Conservation (phyloP, 129 eudicot genomes). For the Flaveria robusta region DNA sequence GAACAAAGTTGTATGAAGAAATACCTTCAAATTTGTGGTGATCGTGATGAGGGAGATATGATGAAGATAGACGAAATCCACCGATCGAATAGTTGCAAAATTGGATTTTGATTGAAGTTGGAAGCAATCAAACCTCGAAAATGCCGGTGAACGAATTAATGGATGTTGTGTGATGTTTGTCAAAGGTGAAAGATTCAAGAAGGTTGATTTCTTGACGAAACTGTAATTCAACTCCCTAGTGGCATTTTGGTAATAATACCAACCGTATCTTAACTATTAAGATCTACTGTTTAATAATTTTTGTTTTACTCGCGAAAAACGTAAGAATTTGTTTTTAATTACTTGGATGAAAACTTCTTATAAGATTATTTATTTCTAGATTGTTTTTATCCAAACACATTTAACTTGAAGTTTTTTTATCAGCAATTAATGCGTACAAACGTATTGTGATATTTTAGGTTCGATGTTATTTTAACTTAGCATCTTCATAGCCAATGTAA, state of each 20-base stretch:
- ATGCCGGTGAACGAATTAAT: neutral
- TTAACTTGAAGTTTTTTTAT: no score
- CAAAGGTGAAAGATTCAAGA: slow-evolving; percentile 16
- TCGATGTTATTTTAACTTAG: no score
- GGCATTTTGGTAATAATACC: slow-evolving; percentile 1
- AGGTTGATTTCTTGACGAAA: slow-evolving; percentile 1
- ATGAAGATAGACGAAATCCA: neutral
- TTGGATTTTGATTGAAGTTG: neutral
- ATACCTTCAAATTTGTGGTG: slow-evolving; percentile 22
- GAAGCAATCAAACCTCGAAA: neutral
- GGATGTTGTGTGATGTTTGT: neutral
- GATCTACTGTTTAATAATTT: no score
- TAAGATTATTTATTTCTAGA: no score
- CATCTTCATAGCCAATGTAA: no score
- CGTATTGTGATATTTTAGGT: no score
- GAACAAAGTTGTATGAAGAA: neutral
- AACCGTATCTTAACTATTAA: no score
- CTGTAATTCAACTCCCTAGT: slow-evolving; percentile 8
- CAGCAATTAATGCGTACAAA: no score
- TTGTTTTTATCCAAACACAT: no score
- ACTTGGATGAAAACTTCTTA: no score
- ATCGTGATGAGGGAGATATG: neutral
- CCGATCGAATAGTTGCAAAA: neutral
- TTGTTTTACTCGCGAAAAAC: no score
- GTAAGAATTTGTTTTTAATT: no score